Base-by-base conservation (phyloP, 2,329 filamentous ascomycete genomes). In the Aspergillus arachidicola region DNA sequence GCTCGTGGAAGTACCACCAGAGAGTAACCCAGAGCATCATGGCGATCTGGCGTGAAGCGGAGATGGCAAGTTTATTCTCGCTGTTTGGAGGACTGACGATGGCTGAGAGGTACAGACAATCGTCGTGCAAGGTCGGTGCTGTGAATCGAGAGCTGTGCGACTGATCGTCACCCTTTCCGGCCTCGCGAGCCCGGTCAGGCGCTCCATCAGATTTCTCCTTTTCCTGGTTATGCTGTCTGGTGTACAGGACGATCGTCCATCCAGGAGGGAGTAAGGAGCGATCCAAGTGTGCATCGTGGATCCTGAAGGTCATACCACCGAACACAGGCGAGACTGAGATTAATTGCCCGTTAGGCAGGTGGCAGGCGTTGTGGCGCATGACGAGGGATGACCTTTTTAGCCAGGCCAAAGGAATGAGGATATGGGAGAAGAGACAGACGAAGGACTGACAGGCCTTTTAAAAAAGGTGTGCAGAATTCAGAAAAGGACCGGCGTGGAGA, bases 1-100 rank as follows among this genome's bases (percentile, higher is more conserved):
- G 85, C 76, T 96, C 92, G 79, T 97, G 94, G 71, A 97, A 98
- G 82, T 98, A 98, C 94, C 94, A 98, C 82, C 93, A 97, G 48
- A 98, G 82, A 1, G 93, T 94, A 38, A 93, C 88, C 92, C 93
- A 98, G 7, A 98, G 85, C 91, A 97, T 96, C 92, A 97, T 93
- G 68, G 94, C 94, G 64, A 97, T 92, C 79, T 96, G 92, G 51
- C 94, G 85, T 0, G 93, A 95, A 0, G 92, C 92, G 65, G 93
- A 96, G 16, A 85, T 88, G 1, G 90, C 86, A 1, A 92, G 88
- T 74, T 91, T 92, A 80, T 91, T 96, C 56, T 97, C 93, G 74
- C 81, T 87, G 75, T 84, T 91, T 57, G 90, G 91, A 0, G 94
- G 93, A 68, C 91, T 92, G 57, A 92, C 94, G 66, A 97, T 93